Conservation (phyloP, 225 moss, liverwort and hornwort species). For the Marchantia polymorpha region DNA sequence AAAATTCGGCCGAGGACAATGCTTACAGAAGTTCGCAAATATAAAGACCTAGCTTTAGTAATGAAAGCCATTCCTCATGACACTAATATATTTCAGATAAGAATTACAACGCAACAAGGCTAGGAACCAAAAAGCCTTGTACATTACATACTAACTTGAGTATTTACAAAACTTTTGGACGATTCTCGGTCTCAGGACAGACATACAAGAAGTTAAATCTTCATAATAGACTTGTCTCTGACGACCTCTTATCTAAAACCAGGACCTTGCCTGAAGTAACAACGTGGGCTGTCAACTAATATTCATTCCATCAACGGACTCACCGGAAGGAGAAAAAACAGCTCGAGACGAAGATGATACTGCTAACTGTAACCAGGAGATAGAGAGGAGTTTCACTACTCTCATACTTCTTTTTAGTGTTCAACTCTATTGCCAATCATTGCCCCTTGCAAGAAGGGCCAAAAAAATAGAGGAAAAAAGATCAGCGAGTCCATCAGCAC, state of each 20-base stretch:
- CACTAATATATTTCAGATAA: no score
- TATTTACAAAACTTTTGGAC: not conserved
- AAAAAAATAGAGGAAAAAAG: conserved; percentile 25
- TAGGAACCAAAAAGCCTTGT: not conserved
- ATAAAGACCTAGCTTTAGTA: no score
- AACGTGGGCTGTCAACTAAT: not conserved
- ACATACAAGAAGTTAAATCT: not conserved
- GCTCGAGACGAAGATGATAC: conserved; percentile 6
- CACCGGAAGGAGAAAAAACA: conserved; percentile 12
- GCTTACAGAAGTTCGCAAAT: not conserved
- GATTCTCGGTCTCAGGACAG: not conserved
- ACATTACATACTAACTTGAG: not conserved
- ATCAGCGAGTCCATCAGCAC: not conserved
- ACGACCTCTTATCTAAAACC: not conserved
- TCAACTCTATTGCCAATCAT: conserved; percentile 17
- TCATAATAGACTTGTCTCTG: not conserved
- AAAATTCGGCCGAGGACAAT: not conserved
- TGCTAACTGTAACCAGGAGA: not conserved
- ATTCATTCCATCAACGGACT: conserved; percentile 1
- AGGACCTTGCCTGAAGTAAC: conserved; percentile 1
- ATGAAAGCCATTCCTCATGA: no score
- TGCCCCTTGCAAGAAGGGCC: not conserved
- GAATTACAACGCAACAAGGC: not conserved
- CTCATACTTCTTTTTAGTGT: no score
- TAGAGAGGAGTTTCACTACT: not conserved